Evolutionary conservation across 345 rosid species (phyloP), one percentile per base, ranked within the genome.

Genomic region (Linum usitatissimum): DNA sequence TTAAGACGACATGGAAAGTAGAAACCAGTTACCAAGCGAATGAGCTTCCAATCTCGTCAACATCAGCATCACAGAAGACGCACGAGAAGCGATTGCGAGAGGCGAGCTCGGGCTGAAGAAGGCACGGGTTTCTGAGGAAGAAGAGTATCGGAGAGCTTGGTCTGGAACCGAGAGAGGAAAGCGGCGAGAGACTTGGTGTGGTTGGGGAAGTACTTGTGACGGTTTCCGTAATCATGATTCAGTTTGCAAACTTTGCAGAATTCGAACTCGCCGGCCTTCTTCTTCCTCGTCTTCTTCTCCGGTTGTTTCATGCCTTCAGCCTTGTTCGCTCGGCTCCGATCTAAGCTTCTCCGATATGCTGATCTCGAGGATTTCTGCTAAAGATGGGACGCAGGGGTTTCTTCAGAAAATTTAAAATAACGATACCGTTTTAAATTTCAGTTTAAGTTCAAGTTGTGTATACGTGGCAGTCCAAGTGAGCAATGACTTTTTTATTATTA

Each of bases 161-260:
- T 73, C 18, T 80, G 81, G 83, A 84, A 86, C 20, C 90, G 87
- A 67, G 77, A 64, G 60, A 84, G 86, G 70, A 75, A 80, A 7
- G 65, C 55, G 30, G 91, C 70, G 72, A 87, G 87, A 6, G 75
- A 76, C 14, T 75, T 73, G 59, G 77, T 81, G 82, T 87, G 97
- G 68, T 70, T 86, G 6, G 95, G 86, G 55, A 80, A 83, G 81
- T 83, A 83, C 80, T 84, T 93, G 75, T 83, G 95, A 70, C 80
- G 82, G 42, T 56, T 58, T 10, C 96, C 97, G 57, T 86, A 79
- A 67, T 90, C 85, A 68, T 86, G 92, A 61, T 90, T 89, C 60
- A 79, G 62, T 17, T 73, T 65, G 73, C 96, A 93, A 0, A 81
- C 87, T 56, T 82, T 83, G 80, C 97, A 86, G 71, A 79, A 81